phyloP scores from a whole-genome alignment of 257 asterid species.

The Coffea eugenioides region DNA sequence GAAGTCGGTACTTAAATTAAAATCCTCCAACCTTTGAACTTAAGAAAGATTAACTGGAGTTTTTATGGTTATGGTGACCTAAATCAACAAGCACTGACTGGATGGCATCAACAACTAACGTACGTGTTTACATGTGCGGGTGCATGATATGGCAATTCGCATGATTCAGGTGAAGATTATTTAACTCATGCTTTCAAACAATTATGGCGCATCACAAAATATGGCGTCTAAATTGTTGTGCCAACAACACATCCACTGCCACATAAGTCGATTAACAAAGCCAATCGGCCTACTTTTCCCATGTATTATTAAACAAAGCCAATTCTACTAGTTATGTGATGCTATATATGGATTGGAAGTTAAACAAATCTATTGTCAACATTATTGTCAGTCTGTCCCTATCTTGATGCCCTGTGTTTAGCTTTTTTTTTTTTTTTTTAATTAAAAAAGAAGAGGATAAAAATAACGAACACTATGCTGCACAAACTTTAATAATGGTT shows the following conservation, averaged over 20 bases:
- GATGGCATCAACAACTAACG: background rate
- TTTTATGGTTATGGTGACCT: background rate
- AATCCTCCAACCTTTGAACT: background rate
- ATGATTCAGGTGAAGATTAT: constrained; percentile 13
- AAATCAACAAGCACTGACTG: background rate
- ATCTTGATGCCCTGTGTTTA: constrained; percentile 2
- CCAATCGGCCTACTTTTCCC: background rate
- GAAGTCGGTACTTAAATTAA: background rate
- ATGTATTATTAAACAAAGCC: background rate
- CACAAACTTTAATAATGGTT: constrained; percentile 9
- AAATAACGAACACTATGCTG: background rate
- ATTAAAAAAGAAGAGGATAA: background rate
- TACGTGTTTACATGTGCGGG: background rate
- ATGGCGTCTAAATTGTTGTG: constrained; percentile 7
- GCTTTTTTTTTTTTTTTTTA: no score
- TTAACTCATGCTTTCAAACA: background rate
- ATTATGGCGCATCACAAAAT: background rate
- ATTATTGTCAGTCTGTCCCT: constrained; percentile 11
- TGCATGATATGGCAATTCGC: background rate
- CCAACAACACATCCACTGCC: background rate
- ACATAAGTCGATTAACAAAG: background rate
- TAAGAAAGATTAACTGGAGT: background rate
- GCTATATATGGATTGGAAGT: background rate
- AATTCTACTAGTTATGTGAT: background rate
- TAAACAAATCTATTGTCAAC: constrained; percentile 4